These are phyloP conservation scores for Talaromyces trachyspermus DNA, from an alignment of 495 filamentous ascomycete species.

Conservation along the genomic window DNA sequence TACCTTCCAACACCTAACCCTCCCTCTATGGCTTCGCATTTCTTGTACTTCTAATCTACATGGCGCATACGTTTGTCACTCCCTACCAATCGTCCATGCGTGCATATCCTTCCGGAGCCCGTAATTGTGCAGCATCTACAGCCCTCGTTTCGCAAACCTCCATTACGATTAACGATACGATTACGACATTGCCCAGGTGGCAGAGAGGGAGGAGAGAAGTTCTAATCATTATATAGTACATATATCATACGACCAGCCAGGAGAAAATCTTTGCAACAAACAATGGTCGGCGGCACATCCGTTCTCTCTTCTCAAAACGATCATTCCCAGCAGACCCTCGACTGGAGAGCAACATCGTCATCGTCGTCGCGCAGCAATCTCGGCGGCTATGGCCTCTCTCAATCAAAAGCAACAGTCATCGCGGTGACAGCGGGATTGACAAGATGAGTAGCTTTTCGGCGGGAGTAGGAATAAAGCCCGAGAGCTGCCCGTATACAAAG, in stretches of 20 bases:
- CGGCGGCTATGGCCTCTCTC: slow-evolving; percentile 32
- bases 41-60: no score
- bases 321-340: slow-evolving; percentile 59
- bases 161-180: no score
- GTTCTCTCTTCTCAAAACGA: slow-evolving; percentile 49
- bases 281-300: slow-evolving; percentile 57
- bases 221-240: no score
- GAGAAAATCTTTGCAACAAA: not conserved
- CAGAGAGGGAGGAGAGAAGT: no score
- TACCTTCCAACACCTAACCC: no score
- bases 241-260: not conserved
- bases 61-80: no score
- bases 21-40: no score
- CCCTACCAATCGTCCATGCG: no score
- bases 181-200: no score
- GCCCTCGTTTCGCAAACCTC: no score
- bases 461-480: slow-evolving; percentile 45
- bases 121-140: no score
- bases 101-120: not conserved
- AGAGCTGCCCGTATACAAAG: slow-evolving; percentile 92
- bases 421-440: slow-evolving; percentile 22
- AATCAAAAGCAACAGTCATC: slow-evolving; percentile 16
- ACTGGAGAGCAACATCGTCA: slow-evolving; percentile 54
- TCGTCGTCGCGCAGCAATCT: slow-evolving; percentile 25
- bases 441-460: slow-evolving; percentile 48